phyloP scores from a whole-genome alignment of 106 monocot genomes.

The Dioscorea zingiberensis region DNA sequence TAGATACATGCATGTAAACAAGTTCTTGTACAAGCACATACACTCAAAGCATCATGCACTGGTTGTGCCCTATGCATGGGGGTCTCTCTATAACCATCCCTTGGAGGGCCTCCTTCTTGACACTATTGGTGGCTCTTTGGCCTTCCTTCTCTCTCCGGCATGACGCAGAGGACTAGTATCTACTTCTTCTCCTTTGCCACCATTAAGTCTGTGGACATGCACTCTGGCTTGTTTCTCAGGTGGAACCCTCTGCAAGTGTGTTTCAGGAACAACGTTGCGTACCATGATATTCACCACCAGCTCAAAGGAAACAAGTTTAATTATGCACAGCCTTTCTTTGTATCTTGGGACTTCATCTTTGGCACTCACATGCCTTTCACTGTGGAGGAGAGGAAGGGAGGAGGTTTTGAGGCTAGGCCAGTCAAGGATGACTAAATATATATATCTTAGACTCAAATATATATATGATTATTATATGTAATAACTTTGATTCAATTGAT shows the following conservation, averaged over 20 bases:
- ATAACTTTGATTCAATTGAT: too few relatives aligned
- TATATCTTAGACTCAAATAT: too few relatives aligned
- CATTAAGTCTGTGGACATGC: neutral
- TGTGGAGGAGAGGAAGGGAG: slow-evolving; percentile 3
- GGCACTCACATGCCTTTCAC: slow-evolving; percentile 15
- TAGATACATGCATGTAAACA: neutral
- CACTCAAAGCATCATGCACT: slow-evolving; percentile 9
- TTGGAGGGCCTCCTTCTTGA: slow-evolving; percentile 12
- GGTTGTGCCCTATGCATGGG: slow-evolving; percentile 4
- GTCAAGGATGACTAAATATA: slow-evolving; percentile 24
- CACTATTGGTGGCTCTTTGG: slow-evolving; percentile 1
- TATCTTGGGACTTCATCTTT: slow-evolving; percentile 8
- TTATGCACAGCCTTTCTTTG: slow-evolving; percentile 15
- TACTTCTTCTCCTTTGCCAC: slow-evolving; percentile 14
- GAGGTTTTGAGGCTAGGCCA: slow-evolving; percentile 8
- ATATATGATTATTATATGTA: too few relatives aligned
- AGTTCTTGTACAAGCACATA: slow-evolving; percentile 10
- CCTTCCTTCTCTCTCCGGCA: slow-evolving; percentile 13
- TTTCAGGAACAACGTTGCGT: slow-evolving; percentile 9
- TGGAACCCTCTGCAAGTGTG: slow-evolving; percentile 2
- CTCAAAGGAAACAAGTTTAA: slow-evolving; percentile 12
- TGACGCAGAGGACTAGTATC: neutral
- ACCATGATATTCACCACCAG: slow-evolving; percentile 14
- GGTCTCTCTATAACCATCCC: slow-evolving; percentile 9
- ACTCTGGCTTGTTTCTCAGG: neutral